Conservation (phyloP, 2,329 filamentous ascomycete genomes). For the Cryoendolithus antarcticus region DNA sequence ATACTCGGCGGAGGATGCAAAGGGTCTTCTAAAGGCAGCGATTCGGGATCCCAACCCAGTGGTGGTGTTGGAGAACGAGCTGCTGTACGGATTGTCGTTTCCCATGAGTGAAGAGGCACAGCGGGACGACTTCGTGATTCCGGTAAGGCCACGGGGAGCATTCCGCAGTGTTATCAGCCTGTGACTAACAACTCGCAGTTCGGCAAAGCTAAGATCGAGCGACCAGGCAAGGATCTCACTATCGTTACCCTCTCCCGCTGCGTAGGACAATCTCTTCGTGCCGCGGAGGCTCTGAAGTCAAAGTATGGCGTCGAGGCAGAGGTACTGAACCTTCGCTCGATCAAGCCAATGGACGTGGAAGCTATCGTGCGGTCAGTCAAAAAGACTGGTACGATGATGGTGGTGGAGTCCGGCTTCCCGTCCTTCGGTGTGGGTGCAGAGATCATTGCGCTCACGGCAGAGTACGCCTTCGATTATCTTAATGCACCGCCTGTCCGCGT, state of each 20-base stretch:
- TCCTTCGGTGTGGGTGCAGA: conserved; percentile 87
- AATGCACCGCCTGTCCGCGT: conserved; percentile 86
- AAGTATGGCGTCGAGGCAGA: conserved; percentile 94
- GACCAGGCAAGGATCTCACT: conserved; percentile 87
- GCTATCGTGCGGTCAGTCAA: conserved; percentile 94
- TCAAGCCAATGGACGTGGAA: conserved; percentile 95
- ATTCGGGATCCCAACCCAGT: conserved; percentile 98
- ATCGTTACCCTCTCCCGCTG: conserved; percentile 90
- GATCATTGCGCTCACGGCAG: conserved; percentile 87
- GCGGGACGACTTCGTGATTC: conserved; percentile 90
- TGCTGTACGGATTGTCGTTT: conserved; percentile 85
- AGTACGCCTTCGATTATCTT: conserved; percentile 97
- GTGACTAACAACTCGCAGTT: conserved; percentile 37
- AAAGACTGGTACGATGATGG: conserved; percentile 89
- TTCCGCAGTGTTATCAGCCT: neutral
- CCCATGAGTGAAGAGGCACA: conserved; percentile 96
- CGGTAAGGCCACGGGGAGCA: conserved; percentile 32
- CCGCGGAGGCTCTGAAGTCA: conserved; percentile 84
- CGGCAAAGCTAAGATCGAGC: conserved; percentile 98
- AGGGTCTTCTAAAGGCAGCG: conserved; percentile 93
- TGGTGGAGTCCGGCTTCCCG: conserved; percentile 91
- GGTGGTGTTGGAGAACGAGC: conserved; percentile 49
- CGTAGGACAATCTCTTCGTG: conserved; percentile 80
- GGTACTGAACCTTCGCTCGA: conserved; percentile 93
- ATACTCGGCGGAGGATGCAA: conserved; percentile 95